phyloP scores from a whole-genome alignment of 2,329 filamentous ascomycete species.

The Fusarium sp. region DNA sequence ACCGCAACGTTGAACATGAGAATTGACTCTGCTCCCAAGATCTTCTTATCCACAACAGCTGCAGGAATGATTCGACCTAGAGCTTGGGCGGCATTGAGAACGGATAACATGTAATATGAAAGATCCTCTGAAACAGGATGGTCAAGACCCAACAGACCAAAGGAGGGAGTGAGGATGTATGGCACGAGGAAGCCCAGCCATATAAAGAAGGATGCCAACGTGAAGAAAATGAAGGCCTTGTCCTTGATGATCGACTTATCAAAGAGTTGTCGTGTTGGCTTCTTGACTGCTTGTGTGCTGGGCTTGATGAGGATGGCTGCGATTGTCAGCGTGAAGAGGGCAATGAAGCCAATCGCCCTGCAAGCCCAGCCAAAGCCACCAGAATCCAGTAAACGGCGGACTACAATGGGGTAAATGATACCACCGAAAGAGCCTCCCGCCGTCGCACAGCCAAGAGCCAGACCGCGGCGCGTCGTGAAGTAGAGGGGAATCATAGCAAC shows the following conservation, averaged over 20 bases:
- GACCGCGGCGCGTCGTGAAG: not conserved
- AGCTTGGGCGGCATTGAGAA: not conserved
- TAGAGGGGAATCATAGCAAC: not conserved
- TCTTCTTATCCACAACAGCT: not conserved
- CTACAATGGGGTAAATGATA: not conserved
- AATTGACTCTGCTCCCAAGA: not conserved
- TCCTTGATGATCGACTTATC: not conserved
- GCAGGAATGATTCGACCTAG: not conserved
- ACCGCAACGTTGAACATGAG: not conserved
- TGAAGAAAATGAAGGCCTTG: not conserved
- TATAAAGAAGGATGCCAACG: not conserved
- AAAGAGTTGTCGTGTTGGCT: not conserved
- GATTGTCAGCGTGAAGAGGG: not conserved
- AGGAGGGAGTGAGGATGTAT: not conserved
- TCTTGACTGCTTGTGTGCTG: not conserved
- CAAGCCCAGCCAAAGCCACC: not conserved
- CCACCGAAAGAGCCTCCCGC: not conserved
- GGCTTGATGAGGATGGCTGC: not conserved
- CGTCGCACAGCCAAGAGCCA: not conserved
- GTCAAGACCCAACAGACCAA: not conserved
- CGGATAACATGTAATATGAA: not conserved
- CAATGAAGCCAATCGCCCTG: not conserved
- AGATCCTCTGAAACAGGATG: not conserved
- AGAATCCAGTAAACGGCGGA: not conserved
- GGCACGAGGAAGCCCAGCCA: not conserved